These are phyloP conservation scores for Rutstroemia sp. DNA, from an alignment of 2,329 filamentous ascomycete species.

Conservation along the genomic window DNA sequence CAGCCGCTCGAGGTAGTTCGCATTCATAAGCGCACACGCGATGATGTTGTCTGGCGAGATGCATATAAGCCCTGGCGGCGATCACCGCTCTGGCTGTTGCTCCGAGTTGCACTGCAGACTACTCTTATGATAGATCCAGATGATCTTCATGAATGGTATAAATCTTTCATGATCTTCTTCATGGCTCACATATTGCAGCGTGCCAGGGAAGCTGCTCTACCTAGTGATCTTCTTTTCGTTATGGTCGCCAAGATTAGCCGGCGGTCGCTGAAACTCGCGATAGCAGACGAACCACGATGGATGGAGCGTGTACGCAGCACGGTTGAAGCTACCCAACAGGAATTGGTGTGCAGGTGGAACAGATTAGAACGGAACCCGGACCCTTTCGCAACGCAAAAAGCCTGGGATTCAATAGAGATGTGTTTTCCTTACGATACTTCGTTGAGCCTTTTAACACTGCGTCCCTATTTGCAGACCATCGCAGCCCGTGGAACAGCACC, in stretches of 20 bases:
- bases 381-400: too few species aligned
- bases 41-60: constrained; percentile 42
- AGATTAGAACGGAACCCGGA: too few species aligned
- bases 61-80: constrained; percentile 38
- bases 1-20: constrained; percentile 9
- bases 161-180: constrained; percentile 43
- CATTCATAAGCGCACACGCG: constrained; percentile 46
- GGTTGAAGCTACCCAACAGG: too few species aligned
- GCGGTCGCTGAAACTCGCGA: constrained; percentile 35
- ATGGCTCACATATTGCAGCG: constrained; percentile 32
- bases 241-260: constrained; percentile 40
- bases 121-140: background rate
- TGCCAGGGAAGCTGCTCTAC: constrained; percentile 11
- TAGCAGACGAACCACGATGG: too few species aligned
- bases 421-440: too few species aligned
- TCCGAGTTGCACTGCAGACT: constrained; percentile 43
- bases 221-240: constrained; percentile 29
- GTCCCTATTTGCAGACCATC: too few species aligned
- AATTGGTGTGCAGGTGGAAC: too few species aligned
- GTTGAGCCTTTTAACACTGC: too few species aligned
- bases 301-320: too few species aligned
- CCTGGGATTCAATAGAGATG: too few species aligned
- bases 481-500: too few species aligned
- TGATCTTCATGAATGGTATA: constrained; percentile 34
- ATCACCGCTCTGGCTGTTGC: constrained; percentile 47